Conservation (phyloP, 768 basidiomycete genomes). For the Tricholoma saponaceum region DNA sequence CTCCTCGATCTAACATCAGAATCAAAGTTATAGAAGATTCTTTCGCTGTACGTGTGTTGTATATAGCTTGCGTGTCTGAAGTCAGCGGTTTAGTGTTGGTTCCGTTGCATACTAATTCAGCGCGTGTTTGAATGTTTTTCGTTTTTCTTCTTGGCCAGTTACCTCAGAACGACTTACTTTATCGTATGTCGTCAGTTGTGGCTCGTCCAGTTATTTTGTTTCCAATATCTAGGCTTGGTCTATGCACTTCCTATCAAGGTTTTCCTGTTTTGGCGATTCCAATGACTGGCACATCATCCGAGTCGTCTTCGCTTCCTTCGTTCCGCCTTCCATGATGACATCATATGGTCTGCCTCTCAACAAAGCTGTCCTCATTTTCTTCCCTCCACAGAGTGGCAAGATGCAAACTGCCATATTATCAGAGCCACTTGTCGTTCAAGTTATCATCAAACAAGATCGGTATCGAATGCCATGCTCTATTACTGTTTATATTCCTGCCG, state of each 20-base stretch:
- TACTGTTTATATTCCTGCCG: neutral
- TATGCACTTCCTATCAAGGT: neutral
- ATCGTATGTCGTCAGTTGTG: too few species aligned
- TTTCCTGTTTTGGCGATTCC: neutral
- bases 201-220: too few species aligned
- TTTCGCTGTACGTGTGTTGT: too few species aligned
- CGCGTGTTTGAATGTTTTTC: too few species aligned
- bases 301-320: constrained; percentile 2
- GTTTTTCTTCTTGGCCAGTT: too few species aligned
- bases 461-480: constrained; percentile 6
- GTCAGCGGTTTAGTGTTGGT: too few species aligned
- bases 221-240: too few species aligned
- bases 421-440: constrained; percentile 24
- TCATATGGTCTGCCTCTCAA: constrained; percentile 35
- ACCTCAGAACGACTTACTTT: too few species aligned
- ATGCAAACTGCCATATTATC: constrained; percentile 1
- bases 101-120: too few species aligned
- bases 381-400: constrained; percentile 17
- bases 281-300: neutral
- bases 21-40: too few species aligned
- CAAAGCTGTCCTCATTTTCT: constrained; percentile 29
- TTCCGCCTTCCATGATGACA: constrained; percentile 12
- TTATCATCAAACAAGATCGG: constrained; percentile 27
- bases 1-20: too few species aligned
- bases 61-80: too few species aligned